Evolutionary conservation across 2,329 filamentous ascomycete species (phyloP).

Genomic region (Neofusicoccum sp.): DNA sequence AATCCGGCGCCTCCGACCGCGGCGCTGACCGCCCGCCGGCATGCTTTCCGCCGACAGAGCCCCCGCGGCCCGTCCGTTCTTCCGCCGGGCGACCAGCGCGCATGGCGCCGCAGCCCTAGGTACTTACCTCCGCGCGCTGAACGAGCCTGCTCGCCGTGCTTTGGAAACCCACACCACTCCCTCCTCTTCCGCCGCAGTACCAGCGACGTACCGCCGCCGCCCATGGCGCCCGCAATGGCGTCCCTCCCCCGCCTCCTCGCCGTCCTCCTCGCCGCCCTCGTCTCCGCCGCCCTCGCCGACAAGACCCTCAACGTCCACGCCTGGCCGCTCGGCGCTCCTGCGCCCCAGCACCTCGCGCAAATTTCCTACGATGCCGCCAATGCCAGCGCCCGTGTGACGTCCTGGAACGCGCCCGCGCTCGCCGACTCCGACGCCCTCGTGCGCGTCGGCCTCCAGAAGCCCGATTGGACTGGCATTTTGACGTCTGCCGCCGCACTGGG

Average conservation of each 20-base stretch:
- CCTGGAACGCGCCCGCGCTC: conserved; percentile 40
- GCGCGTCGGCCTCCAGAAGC: conserved; percentile 45
- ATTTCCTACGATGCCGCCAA: conserved; percentile 31
- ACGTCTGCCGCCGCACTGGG: conserved; percentile 48
- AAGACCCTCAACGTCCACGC: conserved; percentile 37
- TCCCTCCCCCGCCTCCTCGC: conserved; percentile 28
- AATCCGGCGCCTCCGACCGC: neutral
- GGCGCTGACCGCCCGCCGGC: neutral
- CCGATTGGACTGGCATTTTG: conserved; percentile 49
- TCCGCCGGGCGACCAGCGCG: neutral
- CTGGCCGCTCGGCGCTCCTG: conserved; percentile 36
- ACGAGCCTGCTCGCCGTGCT: neutral
- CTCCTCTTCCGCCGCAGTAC: neutral
- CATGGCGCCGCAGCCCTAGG: too few species aligned
- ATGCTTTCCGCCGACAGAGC: neutral
- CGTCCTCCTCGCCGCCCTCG: conserved; percentile 34
- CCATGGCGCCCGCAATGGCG: conserved; percentile 37
- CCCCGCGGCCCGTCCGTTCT: neutral
- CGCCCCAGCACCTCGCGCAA: conserved; percentile 33
- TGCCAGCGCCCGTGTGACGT: conserved; percentile 42
- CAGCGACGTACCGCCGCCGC: neutral
- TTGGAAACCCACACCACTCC: neutral
- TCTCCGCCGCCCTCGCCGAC: conserved; percentile 50
- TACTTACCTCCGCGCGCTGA: neutral
- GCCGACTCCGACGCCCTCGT: conserved; percentile 43